Evolutionary conservation across 2,329 filamentous ascomycete species (phyloP).

Genomic region (Talaromyces sp.): DNA sequence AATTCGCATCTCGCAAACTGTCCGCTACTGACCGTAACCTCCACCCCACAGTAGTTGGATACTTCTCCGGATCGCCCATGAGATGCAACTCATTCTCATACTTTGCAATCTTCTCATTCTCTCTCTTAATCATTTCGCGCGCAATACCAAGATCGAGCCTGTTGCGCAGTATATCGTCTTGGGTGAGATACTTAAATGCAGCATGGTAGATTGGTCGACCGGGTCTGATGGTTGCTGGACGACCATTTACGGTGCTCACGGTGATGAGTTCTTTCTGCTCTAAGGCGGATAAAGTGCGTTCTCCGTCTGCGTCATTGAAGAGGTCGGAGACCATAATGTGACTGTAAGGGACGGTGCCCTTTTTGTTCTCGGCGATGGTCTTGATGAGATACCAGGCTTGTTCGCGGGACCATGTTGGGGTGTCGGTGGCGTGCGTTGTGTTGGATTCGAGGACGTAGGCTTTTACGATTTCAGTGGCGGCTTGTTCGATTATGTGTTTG

Average conservation of each 20-base stretch:
- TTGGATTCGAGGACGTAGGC: slow-evolving; percentile 73
- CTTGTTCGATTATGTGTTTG: slow-evolving; percentile 82
- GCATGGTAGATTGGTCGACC: slow-evolving; percentile 84
- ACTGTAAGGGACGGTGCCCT: slow-evolving; percentile 68
- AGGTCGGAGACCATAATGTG: slow-evolving; percentile 74
- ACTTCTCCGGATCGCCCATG: slow-evolving; percentile 66
- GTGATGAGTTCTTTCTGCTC: slow-evolving; percentile 83
- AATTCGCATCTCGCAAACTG: slow-evolving; percentile 72
- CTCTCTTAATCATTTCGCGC: slow-evolving; percentile 64
- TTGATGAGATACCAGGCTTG: slow-evolving; percentile 91
- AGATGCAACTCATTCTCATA: slow-evolving; percentile 72
- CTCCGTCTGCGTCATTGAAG: slow-evolving; percentile 66
- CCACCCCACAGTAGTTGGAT: slow-evolving; percentile 64
- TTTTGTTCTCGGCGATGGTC: slow-evolving; percentile 64
- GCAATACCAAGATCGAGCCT: slow-evolving; percentile 70
- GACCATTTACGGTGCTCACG: slow-evolving; percentile 68
- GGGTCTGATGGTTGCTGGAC: slow-evolving; percentile 71
- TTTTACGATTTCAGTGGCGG: slow-evolving; percentile 84
- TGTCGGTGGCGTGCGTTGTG: slow-evolving; percentile 46
- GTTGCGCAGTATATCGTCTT: slow-evolving; percentile 69
- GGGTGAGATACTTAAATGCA: slow-evolving; percentile 69
- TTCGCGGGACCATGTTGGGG: slow-evolving; percentile 66
- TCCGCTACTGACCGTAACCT: slow-evolving; percentile 68
- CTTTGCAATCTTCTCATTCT: slow-evolving; percentile 71
- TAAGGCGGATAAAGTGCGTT: slow-evolving; percentile 72